Evolutionary conservation across 768 basidiomycete genomes (phyloP).

Genomic region (Psilocybe sp.): DNA sequence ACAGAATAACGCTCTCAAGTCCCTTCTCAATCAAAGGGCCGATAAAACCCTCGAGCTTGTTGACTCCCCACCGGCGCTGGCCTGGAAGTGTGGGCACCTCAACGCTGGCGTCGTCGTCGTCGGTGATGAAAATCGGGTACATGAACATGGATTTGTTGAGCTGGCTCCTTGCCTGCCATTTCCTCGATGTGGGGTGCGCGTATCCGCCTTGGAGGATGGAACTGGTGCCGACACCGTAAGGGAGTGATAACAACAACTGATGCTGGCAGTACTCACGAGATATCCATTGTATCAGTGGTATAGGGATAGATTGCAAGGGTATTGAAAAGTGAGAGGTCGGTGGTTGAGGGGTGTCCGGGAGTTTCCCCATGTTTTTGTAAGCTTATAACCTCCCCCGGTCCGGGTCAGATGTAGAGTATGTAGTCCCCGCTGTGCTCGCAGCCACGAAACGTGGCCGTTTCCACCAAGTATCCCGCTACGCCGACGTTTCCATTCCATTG

Average conservation of each 20-base stretch:
- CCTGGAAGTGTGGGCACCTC: conserved; percentile 78
- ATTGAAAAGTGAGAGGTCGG: background rate
- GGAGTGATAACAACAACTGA: background rate
- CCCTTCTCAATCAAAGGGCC: conserved; percentile 88
- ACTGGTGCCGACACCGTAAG: conserved; percentile 21
- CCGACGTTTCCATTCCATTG: no score
- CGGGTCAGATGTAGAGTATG: background rate
- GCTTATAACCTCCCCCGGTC: background rate
- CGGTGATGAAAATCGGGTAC: conserved; percentile 98
- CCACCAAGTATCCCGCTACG: background rate
- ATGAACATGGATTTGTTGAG: conserved; percentile 94
- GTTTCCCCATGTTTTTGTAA: background rate
- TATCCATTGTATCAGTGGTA: conserved; percentile 12
- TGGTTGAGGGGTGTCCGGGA: background rate
- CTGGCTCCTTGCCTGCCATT: conserved; percentile 80
- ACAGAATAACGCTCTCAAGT: conserved; percentile 87
- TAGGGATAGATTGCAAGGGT: background rate
- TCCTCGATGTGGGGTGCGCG: conserved; percentile 84
- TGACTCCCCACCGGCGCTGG: conserved; percentile 94
- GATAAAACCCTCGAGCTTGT: conserved; percentile 84
- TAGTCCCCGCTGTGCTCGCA: conserved; percentile 1
- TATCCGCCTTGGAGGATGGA: conserved; percentile 92
- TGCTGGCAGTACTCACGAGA: conserved; percentile 11
- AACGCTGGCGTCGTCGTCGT: conserved; percentile 83
- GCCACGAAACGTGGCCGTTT: conserved; percentile 20